Evolutionary conservation across 1,284 basidiomycete species (phyloP).

Genomic region (Hemileia vastatrix): DNA sequence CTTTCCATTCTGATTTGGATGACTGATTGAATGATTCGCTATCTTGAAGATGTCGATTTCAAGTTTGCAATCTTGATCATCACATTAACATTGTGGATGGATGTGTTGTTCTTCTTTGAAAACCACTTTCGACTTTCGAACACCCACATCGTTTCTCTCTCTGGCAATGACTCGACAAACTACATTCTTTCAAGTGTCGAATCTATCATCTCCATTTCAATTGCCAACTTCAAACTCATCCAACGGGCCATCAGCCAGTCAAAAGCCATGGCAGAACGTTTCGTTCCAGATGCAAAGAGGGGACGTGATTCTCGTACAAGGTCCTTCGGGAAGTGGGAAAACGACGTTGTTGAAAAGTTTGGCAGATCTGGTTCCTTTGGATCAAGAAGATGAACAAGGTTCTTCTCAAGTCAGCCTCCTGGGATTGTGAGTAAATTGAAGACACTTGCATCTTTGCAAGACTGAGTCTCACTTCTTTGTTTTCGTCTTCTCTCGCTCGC

Average conservation of each 20-base stretch:
- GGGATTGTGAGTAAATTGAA: neutral
- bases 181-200: neutral
- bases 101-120: no score
- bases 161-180: no score
- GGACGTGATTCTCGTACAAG: slow-evolving; percentile 63
- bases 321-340: slow-evolving; percentile 66
- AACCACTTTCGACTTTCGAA: no score
- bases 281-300: slow-evolving; percentile 57
- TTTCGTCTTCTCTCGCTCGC: slow-evolving; percentile 21
- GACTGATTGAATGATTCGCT: no score
- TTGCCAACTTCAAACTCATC: neutral
- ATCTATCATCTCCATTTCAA: neutral
- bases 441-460: neutral
- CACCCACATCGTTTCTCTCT: no score
- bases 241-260: neutral
- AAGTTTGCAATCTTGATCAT: no score
- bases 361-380: slow-evolving; percentile 63
- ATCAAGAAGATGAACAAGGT: slow-evolving; percentile 57
- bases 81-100: no score
- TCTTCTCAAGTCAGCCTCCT: slow-evolving; percentile 50
- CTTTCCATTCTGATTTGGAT: no score
- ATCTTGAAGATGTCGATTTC: no score
- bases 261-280: slow-evolving; percentile 48
- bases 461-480: neutral
- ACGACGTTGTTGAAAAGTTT: slow-evolving; percentile 72